Percentiles rank a stretch among this genome's conserved stretches.
Evolutionary conservation across 164 flowering plant genomes (phyloP).

Genomic region (Piper longum): DNA sequence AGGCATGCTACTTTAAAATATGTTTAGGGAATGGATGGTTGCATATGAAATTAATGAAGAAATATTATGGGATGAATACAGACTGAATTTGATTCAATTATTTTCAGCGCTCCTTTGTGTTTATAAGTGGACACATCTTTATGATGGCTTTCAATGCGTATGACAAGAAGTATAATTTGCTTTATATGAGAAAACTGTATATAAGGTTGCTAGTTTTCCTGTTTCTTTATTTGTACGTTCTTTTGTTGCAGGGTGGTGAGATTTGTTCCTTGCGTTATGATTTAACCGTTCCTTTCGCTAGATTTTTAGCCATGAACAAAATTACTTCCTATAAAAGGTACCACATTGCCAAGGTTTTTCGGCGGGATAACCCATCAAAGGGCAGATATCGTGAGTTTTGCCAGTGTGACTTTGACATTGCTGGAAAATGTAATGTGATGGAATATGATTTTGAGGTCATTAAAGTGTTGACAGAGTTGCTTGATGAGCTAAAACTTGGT

Average conservation of each 20-base stretch:
- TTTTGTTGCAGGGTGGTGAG: constrained; percentile 72
- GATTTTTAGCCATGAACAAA: constrained; percentile 89
- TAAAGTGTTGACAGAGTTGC: constrained; percentile 74
- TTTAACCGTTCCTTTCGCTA: constrained; percentile 91
- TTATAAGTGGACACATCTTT: too few species aligned
- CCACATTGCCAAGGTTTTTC: constrained; percentile 86
- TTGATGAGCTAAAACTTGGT: constrained; percentile 74
- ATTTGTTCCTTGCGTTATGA: constrained; percentile 91
- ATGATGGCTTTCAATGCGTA: too few species aligned
- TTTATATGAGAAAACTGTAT: too few species aligned
- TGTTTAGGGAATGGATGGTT: too few species aligned
- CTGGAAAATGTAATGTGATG: constrained; percentile 76
- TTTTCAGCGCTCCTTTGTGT: too few species aligned
- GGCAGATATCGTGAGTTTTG: constrained; percentile 94
- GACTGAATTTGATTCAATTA: too few species aligned
- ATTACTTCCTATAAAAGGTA: constrained; percentile 66
- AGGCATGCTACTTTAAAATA: too few species aligned
- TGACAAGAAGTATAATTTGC: not conserved
- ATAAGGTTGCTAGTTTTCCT: not conserved
- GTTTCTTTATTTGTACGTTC: not conserved
- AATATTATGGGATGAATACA: too few species aligned
- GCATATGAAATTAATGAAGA: too few species aligned
- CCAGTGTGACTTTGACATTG: constrained; percentile 95
- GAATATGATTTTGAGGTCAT: constrained; percentile 83
- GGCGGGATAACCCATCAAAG: constrained; percentile 92